Base-by-base conservation (phyloP, 2,329 filamentous ascomycete genomes). In the Raffaelea deltoideospora region DNA sequence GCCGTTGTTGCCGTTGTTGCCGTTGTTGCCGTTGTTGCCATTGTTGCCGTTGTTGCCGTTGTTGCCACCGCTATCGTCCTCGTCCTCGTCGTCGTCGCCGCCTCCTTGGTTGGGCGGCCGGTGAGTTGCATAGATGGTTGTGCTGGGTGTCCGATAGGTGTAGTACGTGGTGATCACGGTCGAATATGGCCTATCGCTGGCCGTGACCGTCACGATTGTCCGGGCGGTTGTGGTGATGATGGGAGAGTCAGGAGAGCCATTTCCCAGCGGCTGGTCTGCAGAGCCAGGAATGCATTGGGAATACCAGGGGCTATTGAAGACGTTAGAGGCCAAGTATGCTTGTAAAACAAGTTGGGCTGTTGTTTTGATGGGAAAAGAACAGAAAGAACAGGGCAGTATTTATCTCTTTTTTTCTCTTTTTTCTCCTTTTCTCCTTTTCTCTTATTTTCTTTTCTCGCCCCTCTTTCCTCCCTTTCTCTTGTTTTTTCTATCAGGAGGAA, bases 261-360 rank as follows among this genome's bases (percentile, higher is more conserved):
- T 31, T 5, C 34, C 28, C 15, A 40, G 36, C 20, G 38, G 38
- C 4, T 35, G 33, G 13, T 38, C 38, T 18, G 27, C 27, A 20
- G 26, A 32, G 14, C 35, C 34, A 5, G 41, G 41, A 4, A 38
- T n/a, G 29, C 41, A 43, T 22, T 43, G 41, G 3, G 41, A 43
- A 18, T 43, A 43, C 38, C 37, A 43, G 11, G 33, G 35, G 33
- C 38, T 42, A 13, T 8, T 8, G 23, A n/a, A n/a, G n/a, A n/a
- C n/a, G n/a, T n/a, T n/a, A n/a, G n/a, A n/a, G n/a, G n/a, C n/a
- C n/a, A n/a, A n/a, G n/a, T n/a, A n/a, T n/a, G n/a, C n/a, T n/a
- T n/a, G n/a, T n/a, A n/a, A n/a, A n/a, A n/a, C n/a, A n/a, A n/a
- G n/a, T n/a, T n/a, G n/a, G n/a, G n/a, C n/a, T n/a, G n/a, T n/a